Evolutionary conservation across 2,329 filamentous ascomycete species (phyloP), one percentile per base, ranked within the genome.

Genomic region (Coleophoma cylindrospora): DNA sequence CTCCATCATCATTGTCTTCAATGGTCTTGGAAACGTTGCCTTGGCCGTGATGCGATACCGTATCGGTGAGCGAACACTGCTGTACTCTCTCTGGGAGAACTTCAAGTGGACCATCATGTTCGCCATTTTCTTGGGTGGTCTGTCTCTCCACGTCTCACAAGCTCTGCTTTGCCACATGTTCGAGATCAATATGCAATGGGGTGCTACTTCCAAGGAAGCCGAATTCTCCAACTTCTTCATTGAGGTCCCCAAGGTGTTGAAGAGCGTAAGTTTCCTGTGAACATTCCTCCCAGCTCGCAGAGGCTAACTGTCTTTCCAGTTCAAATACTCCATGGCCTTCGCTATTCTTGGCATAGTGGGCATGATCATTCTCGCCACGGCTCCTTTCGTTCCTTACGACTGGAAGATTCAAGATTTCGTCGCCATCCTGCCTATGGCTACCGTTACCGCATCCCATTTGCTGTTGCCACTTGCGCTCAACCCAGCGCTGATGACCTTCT

Each of bases 151-250:
- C 70, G 80, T 95, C 45, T 88, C 82, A 32, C 86, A 91, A 66
- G 89, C 89, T 1, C 74, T 95, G 34, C 70, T 94, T 43, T 78
- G 83, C 4, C 90, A 95, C 72, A 89, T 94, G 80, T 88, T 94
- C 65, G 83, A 88, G 70, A 83, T 92, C 64, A 79, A 94, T 69
- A 92, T 94, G 85, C 81, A 80, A 3, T 94, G 89, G 89, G 89
- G 89, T 46, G 83, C 89, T 1, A 95, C 90, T 0, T 80, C 84
- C 38, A 95, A 95, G 70, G 90, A 95, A 71, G 81, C 81, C 45
- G 86, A 90, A 61, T 84, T 86, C 62, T 85, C 86, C 22, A 87
- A 89, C 68, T 95, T 95, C 70, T 92, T 91, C 70, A 86, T 89
- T 53, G 89, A 94, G 65, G 80, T 91, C 15, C 86, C 86, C 34